phyloP scores from a whole-genome alignment of 129 eudicot species.

The Mikania micrantha region DNA sequence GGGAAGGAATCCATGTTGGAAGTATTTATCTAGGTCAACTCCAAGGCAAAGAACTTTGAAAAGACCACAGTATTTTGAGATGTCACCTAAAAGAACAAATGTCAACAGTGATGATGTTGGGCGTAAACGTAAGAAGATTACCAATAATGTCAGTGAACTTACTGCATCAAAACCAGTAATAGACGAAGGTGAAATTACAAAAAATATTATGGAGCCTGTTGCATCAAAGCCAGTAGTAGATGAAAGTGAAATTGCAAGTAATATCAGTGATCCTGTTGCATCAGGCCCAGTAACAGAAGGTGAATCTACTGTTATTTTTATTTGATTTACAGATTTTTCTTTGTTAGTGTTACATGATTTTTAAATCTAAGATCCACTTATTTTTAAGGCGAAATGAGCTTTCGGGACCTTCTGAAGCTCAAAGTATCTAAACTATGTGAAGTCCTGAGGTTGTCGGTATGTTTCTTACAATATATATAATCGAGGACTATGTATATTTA shows the following conservation, averaged over 20 bases:
- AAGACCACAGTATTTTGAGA: constrained; percentile 42
- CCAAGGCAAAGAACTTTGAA: constrained; percentile 69
- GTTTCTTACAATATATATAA: constrained; percentile 17
- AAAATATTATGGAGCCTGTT: constrained; percentile 25
- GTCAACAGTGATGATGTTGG: constrained; percentile 36
- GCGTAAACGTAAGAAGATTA: constrained; percentile 52
- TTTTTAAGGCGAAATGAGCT: constrained; percentile 35
- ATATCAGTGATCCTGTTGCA: constrained; percentile 23
- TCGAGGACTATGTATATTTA: not conserved
- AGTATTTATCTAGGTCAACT: constrained; percentile 32
- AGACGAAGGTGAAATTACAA: constrained; percentile 29
- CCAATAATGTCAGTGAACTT: constrained; percentile 21
- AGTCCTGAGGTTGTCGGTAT: constrained; percentile 52
- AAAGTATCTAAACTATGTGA: constrained; percentile 47
- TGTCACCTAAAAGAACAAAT: constrained; percentile 26
- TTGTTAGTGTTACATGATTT: not conserved
- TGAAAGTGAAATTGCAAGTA: constrained; percentile 20
- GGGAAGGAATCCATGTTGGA: constrained; percentile 65
- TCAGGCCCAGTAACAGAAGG: constrained; percentile 21
- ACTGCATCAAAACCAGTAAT: constrained; percentile 10
- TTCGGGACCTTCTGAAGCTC: constrained; percentile 33
- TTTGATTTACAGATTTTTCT: not conserved
- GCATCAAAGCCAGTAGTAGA: constrained; percentile 19
- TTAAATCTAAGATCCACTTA: constrained; percentile 5
- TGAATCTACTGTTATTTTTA: not conserved